Conservation (phyloP, 768 basidiomycete species). For the Lactarius quietus region DNA sequence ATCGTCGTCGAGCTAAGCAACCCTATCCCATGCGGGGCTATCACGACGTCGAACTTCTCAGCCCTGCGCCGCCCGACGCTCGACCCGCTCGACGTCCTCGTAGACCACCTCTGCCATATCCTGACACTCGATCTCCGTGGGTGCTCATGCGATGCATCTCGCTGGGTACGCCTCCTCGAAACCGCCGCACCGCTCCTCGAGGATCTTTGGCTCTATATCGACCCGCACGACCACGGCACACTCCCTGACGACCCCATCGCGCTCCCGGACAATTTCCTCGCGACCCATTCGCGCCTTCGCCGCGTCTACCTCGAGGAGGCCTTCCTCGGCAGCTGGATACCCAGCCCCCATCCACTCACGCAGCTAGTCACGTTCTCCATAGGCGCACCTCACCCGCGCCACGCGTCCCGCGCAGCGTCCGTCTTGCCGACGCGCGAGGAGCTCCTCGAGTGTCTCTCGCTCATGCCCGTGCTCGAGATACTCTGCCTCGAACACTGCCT, state of each 20-base stretch:
- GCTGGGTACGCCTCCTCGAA: slow-evolving; percentile 7
- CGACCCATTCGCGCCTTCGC: slow-evolving; percentile 16
- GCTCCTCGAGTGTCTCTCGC: slow-evolving; percentile 9
- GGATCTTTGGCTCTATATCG: background rate
- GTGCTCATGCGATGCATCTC: slow-evolving; percentile 3
- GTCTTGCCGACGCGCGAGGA: slow-evolving; percentile 1
- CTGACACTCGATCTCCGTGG: slow-evolving; percentile 10
- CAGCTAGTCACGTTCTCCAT: slow-evolving; percentile 8
- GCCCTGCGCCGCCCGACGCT: background rate
- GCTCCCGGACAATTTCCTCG: slow-evolving; percentile 12
- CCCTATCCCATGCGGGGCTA: slow-evolving; percentile 6
- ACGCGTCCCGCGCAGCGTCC: background rate
- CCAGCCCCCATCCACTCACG: background rate
- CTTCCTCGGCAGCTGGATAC: slow-evolving; percentile 4
- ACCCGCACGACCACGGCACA: background rate
- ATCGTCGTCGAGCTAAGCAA: slow-evolving; percentile 4
- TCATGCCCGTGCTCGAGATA: slow-evolving; percentile 12
- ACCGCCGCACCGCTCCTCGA: slow-evolving; percentile 15
- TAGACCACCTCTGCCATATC: slow-evolving; percentile 17
- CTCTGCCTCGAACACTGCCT: slow-evolving; percentile 18
- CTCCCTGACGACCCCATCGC: background rate
- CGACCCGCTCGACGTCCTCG: slow-evolving; percentile 12
- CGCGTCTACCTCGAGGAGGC: slow-evolving; percentile 6
- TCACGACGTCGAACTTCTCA: background rate
- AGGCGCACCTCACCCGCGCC: slow-evolving; percentile 7